Percentiles rank a stretch among this genome's conserved stretches.
phyloP scores from a whole-genome alignment of 495 filamentous ascomycete species.

The Gamarada debralockiae region DNA sequence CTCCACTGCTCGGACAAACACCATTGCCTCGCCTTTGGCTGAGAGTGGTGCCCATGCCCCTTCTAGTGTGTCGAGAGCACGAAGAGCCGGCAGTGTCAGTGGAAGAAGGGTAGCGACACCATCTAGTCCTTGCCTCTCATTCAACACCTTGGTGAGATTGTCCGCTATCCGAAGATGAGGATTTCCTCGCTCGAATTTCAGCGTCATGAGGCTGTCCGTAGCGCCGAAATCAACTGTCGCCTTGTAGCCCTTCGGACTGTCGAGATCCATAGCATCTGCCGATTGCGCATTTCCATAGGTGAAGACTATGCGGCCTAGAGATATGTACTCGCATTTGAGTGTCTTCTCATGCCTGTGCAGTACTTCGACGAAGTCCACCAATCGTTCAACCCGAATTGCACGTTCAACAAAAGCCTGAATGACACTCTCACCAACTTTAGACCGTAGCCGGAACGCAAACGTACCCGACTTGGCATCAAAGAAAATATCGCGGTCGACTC shows the following conservation, averaged over 20 bases:
- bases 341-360: constrained; percentile 46
- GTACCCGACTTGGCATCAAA: constrained; percentile 52
- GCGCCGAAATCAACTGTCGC: constrained; percentile 34
- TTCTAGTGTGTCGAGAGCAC: constrained; percentile 56
- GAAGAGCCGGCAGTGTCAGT: constrained; percentile 65
- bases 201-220: constrained; percentile 29
- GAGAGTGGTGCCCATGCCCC: constrained; percentile 32
- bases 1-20: constrained; percentile 41
- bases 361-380: constrained; percentile 62
- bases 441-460: constrained; percentile 55
- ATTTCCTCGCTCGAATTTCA: constrained; percentile 59
- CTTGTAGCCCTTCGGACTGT: constrained; percentile 14
- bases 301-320: constrained; percentile 60
- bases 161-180: constrained; percentile 74
- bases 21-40: constrained; percentile 34
- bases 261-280: constrained; percentile 8
- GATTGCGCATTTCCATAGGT: constrained; percentile 39
- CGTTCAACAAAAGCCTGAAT: constrained; percentile 50
- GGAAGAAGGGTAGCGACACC: constrained; percentile 49
- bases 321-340: constrained; percentile 49
- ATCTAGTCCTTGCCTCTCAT: constrained; percentile 51
- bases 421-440: constrained; percentile 51
- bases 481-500: constrained; percentile 53
- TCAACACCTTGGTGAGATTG: constrained; percentile 58
- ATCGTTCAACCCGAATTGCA: constrained; percentile 55